These are phyloP conservation scores for Rhodomyrtus tomentosa DNA, from an alignment of 345 rosid genomes.

Conservation along the genomic window DNA sequence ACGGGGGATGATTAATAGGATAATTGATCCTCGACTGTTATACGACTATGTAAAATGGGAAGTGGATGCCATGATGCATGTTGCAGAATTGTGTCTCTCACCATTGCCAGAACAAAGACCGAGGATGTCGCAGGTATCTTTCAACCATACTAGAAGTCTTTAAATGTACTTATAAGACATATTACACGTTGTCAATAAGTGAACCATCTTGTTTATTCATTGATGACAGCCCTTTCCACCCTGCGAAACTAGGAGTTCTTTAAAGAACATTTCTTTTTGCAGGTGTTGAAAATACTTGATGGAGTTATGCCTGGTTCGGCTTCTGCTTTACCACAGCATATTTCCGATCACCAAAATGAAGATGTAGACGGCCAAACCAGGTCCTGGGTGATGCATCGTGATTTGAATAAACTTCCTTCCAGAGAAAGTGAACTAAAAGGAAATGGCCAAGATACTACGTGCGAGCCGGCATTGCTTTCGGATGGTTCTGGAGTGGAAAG, in stretches of 20 bases:
- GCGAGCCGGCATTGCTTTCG: not conserved
- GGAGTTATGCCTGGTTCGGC: slow-evolving; percentile 10
- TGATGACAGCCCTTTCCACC: not conserved
- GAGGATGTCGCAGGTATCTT: slow-evolving; percentile 24
- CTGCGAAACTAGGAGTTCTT: not conserved
- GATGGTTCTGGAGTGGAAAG: not conserved
- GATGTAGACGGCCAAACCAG: not conserved
- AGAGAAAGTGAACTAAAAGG: not conserved
- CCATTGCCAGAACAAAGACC: slow-evolving; percentile 22
- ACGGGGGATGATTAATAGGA: slow-evolving; percentile 8
- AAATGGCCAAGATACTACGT: not conserved
- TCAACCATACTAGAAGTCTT: not conserved
- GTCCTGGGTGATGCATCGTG: not conserved
- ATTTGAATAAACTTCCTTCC: not conserved
- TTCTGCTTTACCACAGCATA: not conserved
- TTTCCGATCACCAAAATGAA: not conserved
- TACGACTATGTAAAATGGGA: slow-evolving; percentile 10
- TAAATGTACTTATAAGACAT: not conserved
- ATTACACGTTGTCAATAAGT: not conserved
- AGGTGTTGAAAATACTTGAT: slow-evolving; percentile 27
- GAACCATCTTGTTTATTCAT: not conserved
- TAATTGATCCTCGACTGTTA: slow-evolving; percentile 18
- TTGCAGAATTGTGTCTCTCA: slow-evolving; percentile 23
- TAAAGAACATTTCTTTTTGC: not conserved
- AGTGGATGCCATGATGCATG: slow-evolving; percentile 23